A percentile compares a stretch with the other conserved stretches of the same genome.
Conservation (phyloP, 1,284 basidiomycete species). For the Austropuccinia psidii region DNA sequence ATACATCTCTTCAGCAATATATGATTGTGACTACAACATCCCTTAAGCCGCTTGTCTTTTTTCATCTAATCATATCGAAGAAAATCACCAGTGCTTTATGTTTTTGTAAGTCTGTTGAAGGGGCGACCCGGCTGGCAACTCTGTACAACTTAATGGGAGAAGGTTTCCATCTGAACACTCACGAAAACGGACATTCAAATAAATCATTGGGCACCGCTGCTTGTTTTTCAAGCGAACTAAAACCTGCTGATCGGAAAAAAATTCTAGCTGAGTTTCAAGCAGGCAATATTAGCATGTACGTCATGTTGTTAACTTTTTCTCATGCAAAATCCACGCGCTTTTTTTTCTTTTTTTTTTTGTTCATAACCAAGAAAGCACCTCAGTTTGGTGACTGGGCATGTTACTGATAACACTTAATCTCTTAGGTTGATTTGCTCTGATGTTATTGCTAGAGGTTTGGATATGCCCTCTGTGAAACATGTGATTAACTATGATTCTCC, state of each 20-base stretch:
- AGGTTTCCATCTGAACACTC: slow-evolving; percentile 48
- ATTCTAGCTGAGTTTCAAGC: slow-evolving; percentile 73
- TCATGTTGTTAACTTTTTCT: slow-evolving; percentile 6
- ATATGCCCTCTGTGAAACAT: slow-evolving; percentile 80
- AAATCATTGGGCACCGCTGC: slow-evolving; percentile 52
- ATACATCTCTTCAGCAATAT: slow-evolving; percentile 59
- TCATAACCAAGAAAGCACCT: not conserved
- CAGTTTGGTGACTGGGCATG: no score
- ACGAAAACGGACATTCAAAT: slow-evolving; percentile 13
- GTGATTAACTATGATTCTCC: slow-evolving; percentile 92
- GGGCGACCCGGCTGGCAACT: slow-evolving; percentile 69
- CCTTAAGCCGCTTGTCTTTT: slow-evolving; percentile 79
- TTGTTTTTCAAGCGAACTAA: slow-evolving; percentile 81
- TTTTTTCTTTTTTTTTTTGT: not conserved
- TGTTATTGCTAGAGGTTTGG: slow-evolving; percentile 91
- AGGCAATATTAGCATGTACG: slow-evolving; percentile 74
- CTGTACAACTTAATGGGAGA: slow-evolving; percentile 74
- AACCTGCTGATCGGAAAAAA: slow-evolving; percentile 61
- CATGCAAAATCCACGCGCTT: no score
- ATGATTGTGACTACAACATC: slow-evolving; percentile 72
- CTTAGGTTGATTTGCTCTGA: slow-evolving; percentile 87
- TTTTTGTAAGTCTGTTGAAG: slow-evolving; percentile 94
- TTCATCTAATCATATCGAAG: slow-evolving; percentile 67
- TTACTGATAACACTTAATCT: no score
- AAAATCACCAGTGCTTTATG: slow-evolving; percentile 66